phyloP scores from a whole-genome alignment of 176 grass and related monocot species.

The Bonia amplexicaulis region DNA sequence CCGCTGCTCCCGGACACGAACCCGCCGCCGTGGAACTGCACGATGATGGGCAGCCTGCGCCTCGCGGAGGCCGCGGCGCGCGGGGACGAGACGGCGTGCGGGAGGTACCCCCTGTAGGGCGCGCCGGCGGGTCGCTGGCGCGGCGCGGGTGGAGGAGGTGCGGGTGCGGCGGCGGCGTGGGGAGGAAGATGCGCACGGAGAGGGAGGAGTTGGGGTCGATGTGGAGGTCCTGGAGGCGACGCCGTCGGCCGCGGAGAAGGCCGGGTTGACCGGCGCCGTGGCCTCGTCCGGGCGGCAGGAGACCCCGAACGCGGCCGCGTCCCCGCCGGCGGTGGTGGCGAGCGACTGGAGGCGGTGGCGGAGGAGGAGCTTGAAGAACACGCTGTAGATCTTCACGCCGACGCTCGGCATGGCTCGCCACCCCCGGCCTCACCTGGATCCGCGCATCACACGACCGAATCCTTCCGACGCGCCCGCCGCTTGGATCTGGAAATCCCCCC shows the following conservation, averaged over 20 bases:
- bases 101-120: constrained; percentile 56
- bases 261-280: constrained; percentile 61
- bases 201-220: constrained; percentile 70
- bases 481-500: constrained; percentile 6
- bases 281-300: constrained; percentile 66
- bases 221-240: constrained; percentile 77
- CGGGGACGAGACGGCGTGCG: constrained; percentile 37
- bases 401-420: constrained; percentile 67
- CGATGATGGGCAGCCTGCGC: constrained; percentile 63
- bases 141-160: constrained; percentile 21
- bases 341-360: constrained; percentile 82
- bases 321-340: not conserved
- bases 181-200: constrained; percentile 69
- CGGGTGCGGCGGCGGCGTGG: constrained; percentile 34
- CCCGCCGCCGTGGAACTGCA: constrained; percentile 86
- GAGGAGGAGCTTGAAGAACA: constrained; percentile 91
- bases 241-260: constrained; percentile 59
- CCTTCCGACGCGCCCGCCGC: not conserved
- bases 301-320: constrained; percentile 40
- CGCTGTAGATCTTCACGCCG: constrained; percentile 92
- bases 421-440: constrained; percentile 32
- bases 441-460: constrained; percentile 20
- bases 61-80: constrained; percentile 16
- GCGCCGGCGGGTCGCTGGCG: constrained; percentile 42
- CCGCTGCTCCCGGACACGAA: constrained; percentile 73